Evolutionary conservation across 2,329 filamentous ascomycete species (phyloP), one percentile per base, ranked within the genome.

Genomic region (Cercospora beticola): DNA sequence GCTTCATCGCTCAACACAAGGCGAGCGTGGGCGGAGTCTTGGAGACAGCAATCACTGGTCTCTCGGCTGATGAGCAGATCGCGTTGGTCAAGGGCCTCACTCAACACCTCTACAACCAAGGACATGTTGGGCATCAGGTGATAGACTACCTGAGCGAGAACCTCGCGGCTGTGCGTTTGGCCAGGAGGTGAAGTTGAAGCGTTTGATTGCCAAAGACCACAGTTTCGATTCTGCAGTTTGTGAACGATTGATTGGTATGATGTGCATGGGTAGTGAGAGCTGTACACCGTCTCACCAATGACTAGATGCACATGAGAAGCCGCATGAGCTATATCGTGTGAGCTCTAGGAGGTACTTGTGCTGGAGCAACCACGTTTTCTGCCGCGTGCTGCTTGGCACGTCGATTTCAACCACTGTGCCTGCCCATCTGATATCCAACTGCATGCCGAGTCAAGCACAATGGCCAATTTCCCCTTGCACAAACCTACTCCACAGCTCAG

Each of bases 1-100:
- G 92, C 77, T 99, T 99, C 80, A 94, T 99, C 76, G 94, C 94
- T 4, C 86, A 93, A 6, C 89, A 97, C 84, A 93, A 94, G 80
- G 89, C 91, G 46, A 93, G 86, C 66, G 90, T 97, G 21, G 95
- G 94, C 21, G 89, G 88, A 65, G 91, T 99, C 40, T 91, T 99
- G 74, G 94, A 99, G 83, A 88, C 89, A 12, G 94, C 92, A 62
- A 97, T 99, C 74, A 96, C 90, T 5, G 94, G 94, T n/a, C 82
- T 99, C 74, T 90, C 89, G 0, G 83, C 89, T 1, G 93, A 97
- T 49, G 93, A 99, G 81, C 94, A 99, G 81, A 85, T 97, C 70
- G 94, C 97, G 81, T 85, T 90, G 18, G 86, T 90, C 18, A 86
- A 84, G 73, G 87, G 87, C 1, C 74, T 90, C 68, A 82, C 84